Percentiles rank a stretch among this genome's conserved stretches.
These are phyloP conservation scores for Hypoxylon sp. DNA, from an alignment of 2,329 filamentous ascomycete species.

Conservation along the genomic window DNA sequence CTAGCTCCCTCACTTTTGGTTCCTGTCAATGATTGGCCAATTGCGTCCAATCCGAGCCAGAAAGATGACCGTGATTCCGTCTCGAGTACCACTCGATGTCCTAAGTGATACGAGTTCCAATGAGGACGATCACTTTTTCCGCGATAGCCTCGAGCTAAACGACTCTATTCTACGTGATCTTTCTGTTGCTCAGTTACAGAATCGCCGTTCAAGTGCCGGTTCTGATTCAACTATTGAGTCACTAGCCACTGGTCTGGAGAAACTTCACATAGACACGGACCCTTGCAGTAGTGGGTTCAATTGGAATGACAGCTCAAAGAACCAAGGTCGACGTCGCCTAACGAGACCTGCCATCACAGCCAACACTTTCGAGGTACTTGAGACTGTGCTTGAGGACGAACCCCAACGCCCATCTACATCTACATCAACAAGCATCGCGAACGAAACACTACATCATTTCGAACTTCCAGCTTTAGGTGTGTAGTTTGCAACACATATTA, in stretches of 20 bases:
- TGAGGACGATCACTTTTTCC: conserved; percentile 46
- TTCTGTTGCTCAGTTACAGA: conserved; percentile 52
- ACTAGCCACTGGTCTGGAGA: conserved; percentile 54
- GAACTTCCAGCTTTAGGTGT: conserved; percentile 51
- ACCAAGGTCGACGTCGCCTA: conserved; percentile 45
- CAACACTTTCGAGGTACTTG: conserved; percentile 53
- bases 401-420: conserved; percentile 39
- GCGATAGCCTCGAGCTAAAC: conserved; percentile 33
- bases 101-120: conserved; percentile 48
- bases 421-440: conserved; percentile 37
- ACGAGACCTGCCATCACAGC: conserved; percentile 48
- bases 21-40: conserved; percentile 41
- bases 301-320: conserved; percentile 39
- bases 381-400: conserved; percentile 53
- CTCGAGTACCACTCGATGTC: conserved; percentile 48
- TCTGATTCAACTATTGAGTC: conserved; percentile 51
- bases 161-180: conserved; percentile 51
- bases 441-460: conserved; percentile 41
- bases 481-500: neutral
- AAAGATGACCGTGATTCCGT: conserved; percentile 48
- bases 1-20: conserved; percentile 40
- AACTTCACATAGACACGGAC: conserved; percentile 51
- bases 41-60: conserved; percentile 38
- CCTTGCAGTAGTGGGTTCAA: conserved; percentile 30
- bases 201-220: conserved; percentile 43